phyloP scores from a whole-genome alignment of 1,284 basidiomycete genomes.

The Athelia sp. region DNA sequence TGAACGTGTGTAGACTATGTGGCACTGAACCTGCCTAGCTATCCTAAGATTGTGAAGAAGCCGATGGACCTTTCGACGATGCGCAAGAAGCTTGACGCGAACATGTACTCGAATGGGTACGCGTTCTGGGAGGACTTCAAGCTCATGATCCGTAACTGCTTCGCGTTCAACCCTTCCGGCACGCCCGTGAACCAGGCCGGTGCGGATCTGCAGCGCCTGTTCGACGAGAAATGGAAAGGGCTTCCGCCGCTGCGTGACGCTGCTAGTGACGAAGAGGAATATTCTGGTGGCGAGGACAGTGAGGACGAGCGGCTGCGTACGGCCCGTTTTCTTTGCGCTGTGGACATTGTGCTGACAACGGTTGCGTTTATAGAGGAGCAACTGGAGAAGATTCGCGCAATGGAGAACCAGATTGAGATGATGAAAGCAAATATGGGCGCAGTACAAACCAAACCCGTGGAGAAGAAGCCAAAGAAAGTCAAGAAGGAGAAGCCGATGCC shows the following conservation, averaged over 20 bases:
- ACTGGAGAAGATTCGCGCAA: conserved; percentile 53
- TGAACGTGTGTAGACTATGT: conserved; percentile 71
- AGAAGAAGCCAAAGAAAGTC: conserved; percentile 64
- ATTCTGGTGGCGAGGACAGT: conserved; percentile 39
- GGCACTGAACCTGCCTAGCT: conserved; percentile 80
- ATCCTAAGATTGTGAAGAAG: conserved; percentile 85
- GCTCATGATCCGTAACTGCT: conserved; percentile 92
- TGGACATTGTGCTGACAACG: conserved; percentile 2
- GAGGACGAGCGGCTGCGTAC: conserved; percentile 56
- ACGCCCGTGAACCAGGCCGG: conserved; percentile 86
- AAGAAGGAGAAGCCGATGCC: conserved; percentile 54
- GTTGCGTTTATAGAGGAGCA: conserved; percentile 12
- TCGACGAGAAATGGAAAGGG: conserved; percentile 87
- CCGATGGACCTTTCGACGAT: conserved; percentile 96
- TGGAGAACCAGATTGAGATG: conserved; percentile 72
- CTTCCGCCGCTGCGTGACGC: conserved; percentile 65
- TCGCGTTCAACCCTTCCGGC: conserved; percentile 86
- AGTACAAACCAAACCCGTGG: conserved; percentile 48
- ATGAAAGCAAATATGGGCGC: conserved; percentile 62
- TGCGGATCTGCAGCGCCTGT: conserved; percentile 75
- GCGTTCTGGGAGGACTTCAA: conserved; percentile 91
- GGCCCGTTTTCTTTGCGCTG: conserved; percentile 18
- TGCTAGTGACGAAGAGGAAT: conserved; percentile 46
- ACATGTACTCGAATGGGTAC: conserved; percentile 70
- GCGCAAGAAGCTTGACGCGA: conserved; percentile 73